phyloP scores from a whole-genome alignment of 352 stramenopile genomes.

The Phytophthora boehmeriae region DNA sequence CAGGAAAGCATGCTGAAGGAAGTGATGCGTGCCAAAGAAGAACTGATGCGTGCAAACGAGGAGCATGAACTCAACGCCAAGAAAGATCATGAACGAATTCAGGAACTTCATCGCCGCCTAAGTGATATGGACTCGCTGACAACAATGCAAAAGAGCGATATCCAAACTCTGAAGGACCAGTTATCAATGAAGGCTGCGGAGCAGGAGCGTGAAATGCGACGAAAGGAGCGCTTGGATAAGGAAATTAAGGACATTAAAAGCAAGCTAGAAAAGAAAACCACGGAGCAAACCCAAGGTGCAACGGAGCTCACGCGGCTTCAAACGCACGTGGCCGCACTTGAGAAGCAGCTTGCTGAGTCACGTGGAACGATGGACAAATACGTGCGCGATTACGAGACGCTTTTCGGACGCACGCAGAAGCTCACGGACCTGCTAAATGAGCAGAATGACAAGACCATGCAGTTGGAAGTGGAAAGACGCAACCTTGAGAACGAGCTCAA shows the following conservation, averaged over 20 bases:
- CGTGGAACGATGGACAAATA: conserved; percentile 93
- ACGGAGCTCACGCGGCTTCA: conserved; percentile 71
- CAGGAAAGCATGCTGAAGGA: conserved; percentile 95
- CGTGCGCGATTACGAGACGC: conserved; percentile 92
- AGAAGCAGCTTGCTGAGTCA: conserved; percentile 86
- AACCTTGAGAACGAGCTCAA: conserved; percentile 90
- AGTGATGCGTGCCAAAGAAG: conserved; percentile 90
- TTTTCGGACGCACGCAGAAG: conserved; percentile 91
- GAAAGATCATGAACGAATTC: conserved; percentile 82
- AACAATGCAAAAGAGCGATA: conserved; percentile 65
- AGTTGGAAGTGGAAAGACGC: conserved; percentile 79
- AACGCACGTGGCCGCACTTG: conserved; percentile 72
- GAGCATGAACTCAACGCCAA: conserved; percentile 82
- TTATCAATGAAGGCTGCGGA: conserved; percentile 87
- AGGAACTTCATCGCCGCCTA: conserved; percentile 77
- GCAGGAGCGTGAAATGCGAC: conserved; percentile 87
- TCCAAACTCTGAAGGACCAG: conserved; percentile 88
- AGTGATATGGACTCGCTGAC: conserved; percentile 65
- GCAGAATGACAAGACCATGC: conserved; percentile 89
- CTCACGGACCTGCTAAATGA: conserved; percentile 93
- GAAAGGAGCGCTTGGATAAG: conserved; percentile 92
- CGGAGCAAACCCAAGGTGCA: conserved; percentile 53
- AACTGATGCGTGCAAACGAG: conserved; percentile 88
- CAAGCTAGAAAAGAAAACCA: conserved; percentile 89
- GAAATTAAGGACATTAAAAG: conserved; percentile 91